Evolutionary conservation across 2,329 filamentous ascomycete genomes (phyloP).

Genomic region (Exophiala lecanii-corni): DNA sequence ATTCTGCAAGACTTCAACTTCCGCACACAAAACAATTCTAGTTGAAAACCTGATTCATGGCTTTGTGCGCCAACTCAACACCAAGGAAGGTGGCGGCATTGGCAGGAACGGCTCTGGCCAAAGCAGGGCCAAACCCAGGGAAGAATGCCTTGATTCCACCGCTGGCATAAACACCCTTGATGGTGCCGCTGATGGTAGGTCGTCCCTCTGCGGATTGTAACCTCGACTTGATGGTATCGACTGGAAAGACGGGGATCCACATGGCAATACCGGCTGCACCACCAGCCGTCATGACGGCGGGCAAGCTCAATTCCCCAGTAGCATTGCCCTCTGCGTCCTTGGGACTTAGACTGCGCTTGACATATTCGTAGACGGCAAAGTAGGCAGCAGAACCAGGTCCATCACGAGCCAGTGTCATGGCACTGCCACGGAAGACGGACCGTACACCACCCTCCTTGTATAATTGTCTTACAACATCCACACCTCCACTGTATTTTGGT

Average conservation of each 20-base stretch:
- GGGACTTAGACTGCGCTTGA: constrained; percentile 83
- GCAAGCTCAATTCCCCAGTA: constrained; percentile 71
- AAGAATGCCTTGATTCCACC: constrained; percentile 92
- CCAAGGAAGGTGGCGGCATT: constrained; percentile 86
- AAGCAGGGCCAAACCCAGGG: constrained; percentile 87
- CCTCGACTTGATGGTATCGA: constrained; percentile 93
- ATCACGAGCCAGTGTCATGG: constrained; percentile 88
- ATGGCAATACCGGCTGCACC: constrained; percentile 91
- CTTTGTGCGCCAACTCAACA: constrained; percentile 48
- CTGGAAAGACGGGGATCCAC: constrained; percentile 98
- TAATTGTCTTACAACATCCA: constrained; percentile 88
- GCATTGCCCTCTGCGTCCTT: constrained; percentile 70
- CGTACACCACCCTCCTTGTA: constrained; percentile 87
- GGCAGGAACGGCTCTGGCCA: constrained; percentile 88
- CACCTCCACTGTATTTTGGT: constrained; percentile 79
- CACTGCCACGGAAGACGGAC: constrained; percentile 85
- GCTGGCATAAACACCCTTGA: constrained; percentile 74
- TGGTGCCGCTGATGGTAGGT: constrained; percentile 72
- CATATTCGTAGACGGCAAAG: constrained; percentile 94
- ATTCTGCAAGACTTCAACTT: too few species aligned
- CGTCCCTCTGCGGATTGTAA: constrained; percentile 87
- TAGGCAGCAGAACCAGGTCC: constrained; percentile 91
- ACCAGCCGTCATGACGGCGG: constrained; percentile 79
- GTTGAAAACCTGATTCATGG: constrained; percentile 46
- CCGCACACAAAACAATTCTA: too few species aligned